phyloP scores from a whole-genome alignment of 1,284 basidiomycete genomes.

The Ganoderma lingzhi region DNA sequence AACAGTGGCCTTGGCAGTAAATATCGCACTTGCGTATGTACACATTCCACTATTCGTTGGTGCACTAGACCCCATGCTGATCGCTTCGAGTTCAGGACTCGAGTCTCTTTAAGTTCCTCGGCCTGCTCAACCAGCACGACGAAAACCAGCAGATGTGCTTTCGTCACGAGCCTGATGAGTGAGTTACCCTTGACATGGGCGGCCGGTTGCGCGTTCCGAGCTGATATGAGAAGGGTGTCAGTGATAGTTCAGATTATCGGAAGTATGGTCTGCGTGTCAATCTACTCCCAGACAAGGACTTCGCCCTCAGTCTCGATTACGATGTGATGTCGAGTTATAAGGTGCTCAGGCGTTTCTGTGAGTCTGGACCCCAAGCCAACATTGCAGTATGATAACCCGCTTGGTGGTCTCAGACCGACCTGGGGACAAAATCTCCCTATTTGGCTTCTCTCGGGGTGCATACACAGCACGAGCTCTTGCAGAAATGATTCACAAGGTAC shows the following conservation, averaged over 20 bases:
- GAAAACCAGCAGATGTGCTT: slow-evolving; percentile 47
- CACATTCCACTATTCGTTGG: slow-evolving; percentile 36
- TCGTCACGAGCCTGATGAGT: background rate
- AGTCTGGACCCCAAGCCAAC: slow-evolving; percentile 18
- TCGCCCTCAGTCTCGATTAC: background rate
- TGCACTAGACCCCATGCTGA: background rate
- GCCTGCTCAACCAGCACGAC: slow-evolving; percentile 60
- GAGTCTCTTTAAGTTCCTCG: slow-evolving; percentile 66
- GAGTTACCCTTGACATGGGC: background rate
- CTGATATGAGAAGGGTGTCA: background rate
- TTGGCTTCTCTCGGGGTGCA: slow-evolving; percentile 73
- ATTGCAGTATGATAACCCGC: background rate
- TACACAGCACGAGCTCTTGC: slow-evolving; percentile 62
- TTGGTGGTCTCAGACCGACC: slow-evolving; percentile 41
- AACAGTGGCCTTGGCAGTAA: slow-evolving; percentile 62
- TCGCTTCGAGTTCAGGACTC: slow-evolving; percentile 53
- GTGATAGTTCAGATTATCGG: background rate
- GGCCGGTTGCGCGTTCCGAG: background rate
- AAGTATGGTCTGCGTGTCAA: background rate
- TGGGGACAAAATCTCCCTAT: slow-evolving; percentile 62
- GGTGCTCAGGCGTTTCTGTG: slow-evolving; percentile 71
- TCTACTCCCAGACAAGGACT: background rate
- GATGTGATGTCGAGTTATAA: slow-evolving; percentile 52
- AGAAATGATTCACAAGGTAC: slow-evolving; percentile 60
- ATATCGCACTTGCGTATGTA: slow-evolving; percentile 50